These are phyloP conservation scores for Suillus plorans DNA, from an alignment of 768 basidiomycete genomes.

Conservation along the genomic window DNA sequence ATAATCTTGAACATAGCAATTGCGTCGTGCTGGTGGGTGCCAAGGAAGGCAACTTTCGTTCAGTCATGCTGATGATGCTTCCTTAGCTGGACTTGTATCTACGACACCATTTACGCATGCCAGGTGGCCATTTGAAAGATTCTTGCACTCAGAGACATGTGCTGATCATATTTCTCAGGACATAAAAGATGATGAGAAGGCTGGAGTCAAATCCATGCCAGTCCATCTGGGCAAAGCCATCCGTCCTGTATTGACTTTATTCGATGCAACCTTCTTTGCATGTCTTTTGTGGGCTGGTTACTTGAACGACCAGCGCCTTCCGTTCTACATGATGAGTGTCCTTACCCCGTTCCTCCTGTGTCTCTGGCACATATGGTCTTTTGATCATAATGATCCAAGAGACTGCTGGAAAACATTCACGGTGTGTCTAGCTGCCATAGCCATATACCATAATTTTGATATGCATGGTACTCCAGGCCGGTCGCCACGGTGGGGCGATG, in stretches of 20 bases:
- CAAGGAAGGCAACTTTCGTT: neutral
- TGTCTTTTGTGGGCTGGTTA: slow-evolving; percentile 1
- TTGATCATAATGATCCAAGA: neutral
- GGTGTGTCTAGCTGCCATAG: neutral
- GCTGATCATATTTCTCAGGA: neutral
- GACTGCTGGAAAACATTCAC: neutral
- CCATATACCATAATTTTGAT: neutral
- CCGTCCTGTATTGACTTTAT: neutral
- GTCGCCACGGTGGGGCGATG: neutral
- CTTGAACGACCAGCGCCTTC: neutral
- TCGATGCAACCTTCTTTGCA: neutral
- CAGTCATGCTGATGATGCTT: neutral
- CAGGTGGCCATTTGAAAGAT: neutral
- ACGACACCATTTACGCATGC: neutral
- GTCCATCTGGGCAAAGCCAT: neutral
- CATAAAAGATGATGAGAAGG: neutral
- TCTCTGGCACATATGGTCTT: neutral
- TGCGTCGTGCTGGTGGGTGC: neutral
- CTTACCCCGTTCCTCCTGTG: neutral
- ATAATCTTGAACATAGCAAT: neutral
- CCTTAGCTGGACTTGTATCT: neutral
- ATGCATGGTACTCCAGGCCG: neutral
- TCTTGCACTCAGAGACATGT: neutral
- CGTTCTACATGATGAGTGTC: neutral
- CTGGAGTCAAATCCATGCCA: neutral